Base-by-base conservation (phyloP, 768 basidiomycete species). In the Clavaria fumosa region DNA sequence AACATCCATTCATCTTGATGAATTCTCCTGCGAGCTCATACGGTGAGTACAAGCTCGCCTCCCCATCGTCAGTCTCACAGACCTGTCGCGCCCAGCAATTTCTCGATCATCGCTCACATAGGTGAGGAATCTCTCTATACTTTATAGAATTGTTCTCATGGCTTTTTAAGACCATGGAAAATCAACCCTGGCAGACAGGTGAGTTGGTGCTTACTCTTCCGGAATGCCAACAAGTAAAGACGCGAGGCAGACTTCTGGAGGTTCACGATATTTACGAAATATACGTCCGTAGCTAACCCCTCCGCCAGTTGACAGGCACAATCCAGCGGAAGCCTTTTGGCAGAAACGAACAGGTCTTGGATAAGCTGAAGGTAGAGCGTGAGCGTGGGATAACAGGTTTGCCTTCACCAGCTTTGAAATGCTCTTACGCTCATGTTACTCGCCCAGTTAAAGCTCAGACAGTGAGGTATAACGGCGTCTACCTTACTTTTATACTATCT, bases 91-190 rank as follows among this genome's bases (percentile, higher is more conserved):
- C 33, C 7, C 38, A 83, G 81, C 37, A 96, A 96, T 55, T 89
- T 96, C 55, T 91, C 89, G 7, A 89, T 96, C 47, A 93, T 96
- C 52, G 90, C 90, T 1, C 91, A 96, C 55, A 95, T 95, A 47
- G 89, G 88, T 77, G 50, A 38, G 53, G 37, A 9, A 28, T 28
- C 26, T 9, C 23, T 30, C 7, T 7, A 10, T 27, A 31, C 21
- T 17, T 7, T 22, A 4, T 15, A 4, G 9, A 22, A 27, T 34
- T 23, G 27, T 4, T 35, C n/a, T 27, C 6, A 15, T 37, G 27
- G 35, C 42, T 5, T 39, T 36, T 34, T 9, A 27, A 81, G 83
- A 95, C 56, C 91, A 95, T 57, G 93, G 93, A 37, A 97, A 96
- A 65, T 90, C 86, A 3, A 95, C 89, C 3, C 63, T 95, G 40